Evolutionary conservation across 768 basidiomycete genomes (phyloP), one percentile per base, ranked within the genome.

Genomic region (Rickenella mellea): DNA sequence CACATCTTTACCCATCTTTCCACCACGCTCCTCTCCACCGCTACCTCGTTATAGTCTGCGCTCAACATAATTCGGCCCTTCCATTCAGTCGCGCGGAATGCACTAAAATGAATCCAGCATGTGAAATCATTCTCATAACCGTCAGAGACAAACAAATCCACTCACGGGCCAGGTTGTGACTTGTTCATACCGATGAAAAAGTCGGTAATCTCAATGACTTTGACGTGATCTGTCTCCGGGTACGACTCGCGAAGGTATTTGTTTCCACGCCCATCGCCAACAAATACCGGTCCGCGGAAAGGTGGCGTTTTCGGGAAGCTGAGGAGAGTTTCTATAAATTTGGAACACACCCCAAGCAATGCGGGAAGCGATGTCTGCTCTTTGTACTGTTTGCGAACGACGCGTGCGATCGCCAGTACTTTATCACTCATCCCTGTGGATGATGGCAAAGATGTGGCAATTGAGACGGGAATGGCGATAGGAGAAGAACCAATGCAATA

Each of bases 81-180:
- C 57, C 57, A 59, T 2, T 52, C 49, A 3, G 48, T 49, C 15
- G 54, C 10, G 20, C 57, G 54, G 44, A 57, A 57, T 40, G 52
- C 57, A 17, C 52, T 53, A 36, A 15, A 29, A 20, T n/a, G n/a
- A n/a, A n/a, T n/a, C n/a, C n/a, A n/a, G n/a, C n/a, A n/a, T n/a
- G n/a, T n/a, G n/a, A n/a, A n/a, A n/a, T n/a, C n/a, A n/a, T n/a
- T n/a, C n/a, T n/a, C n/a, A n/a, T n/a, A n/a, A n/a, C n/a, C n/a
- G n/a, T n/a, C n/a, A n/a, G n/a, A n/a, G n/a, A n/a, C n/a, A n/a
- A n/a, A n/a, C n/a, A n/a, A 11, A n/a, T n/a, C n/a, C 15, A 55
- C 57, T 33, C 48, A 58, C 58, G 58, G 57, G 2, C 51, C 57
- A 17, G 58, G 57, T 28, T 57, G 47, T 3, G 41, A 39, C 35